These are phyloP conservation scores for Phytophthora pinifolia DNA, from an alignment of 352 stramenopile species.

Conservation along the genomic window DNA sequence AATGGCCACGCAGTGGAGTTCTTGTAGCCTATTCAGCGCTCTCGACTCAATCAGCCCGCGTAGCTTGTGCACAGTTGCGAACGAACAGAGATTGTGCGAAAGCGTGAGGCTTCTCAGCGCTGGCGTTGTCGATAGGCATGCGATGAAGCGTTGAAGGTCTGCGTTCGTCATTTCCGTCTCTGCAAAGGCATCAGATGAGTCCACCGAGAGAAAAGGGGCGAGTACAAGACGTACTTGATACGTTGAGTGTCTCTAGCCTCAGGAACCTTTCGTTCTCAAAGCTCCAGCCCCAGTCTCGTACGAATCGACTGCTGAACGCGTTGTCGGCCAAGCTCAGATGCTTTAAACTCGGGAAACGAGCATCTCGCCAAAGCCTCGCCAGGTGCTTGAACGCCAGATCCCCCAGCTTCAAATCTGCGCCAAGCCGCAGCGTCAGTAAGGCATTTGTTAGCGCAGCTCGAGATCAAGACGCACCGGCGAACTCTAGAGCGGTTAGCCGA, in stretches of 20 bases:
- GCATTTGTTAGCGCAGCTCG: too few relatives aligned
- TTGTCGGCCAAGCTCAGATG: constrained; percentile 39
- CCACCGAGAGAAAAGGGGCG: neutral
- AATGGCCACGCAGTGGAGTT: constrained; percentile 46
- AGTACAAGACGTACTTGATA: constrained; percentile 36
- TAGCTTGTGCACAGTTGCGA: constrained; percentile 35
- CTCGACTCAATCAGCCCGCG: constrained; percentile 23
- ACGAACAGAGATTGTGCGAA: constrained; percentile 48
- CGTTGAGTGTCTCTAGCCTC: constrained; percentile 34
- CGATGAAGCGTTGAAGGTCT: constrained; percentile 58
- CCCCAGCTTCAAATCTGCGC: constrained; percentile 36
- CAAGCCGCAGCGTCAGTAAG: too few relatives aligned
- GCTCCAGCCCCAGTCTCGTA: constrained; percentile 53
- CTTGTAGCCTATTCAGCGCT: constrained; percentile 18
- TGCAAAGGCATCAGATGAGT: constrained; percentile 1
- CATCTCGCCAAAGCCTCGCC: constrained; percentile 45
- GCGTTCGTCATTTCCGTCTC: constrained; percentile 49
- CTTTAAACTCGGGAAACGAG: constrained; percentile 39
- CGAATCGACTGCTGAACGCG: constrained; percentile 60
- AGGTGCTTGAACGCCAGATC: constrained; percentile 54
- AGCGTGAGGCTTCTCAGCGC: constrained; percentile 33
- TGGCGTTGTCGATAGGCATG: constrained; percentile 35
- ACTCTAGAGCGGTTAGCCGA: constrained; percentile 29
- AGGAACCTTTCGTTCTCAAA: constrained; percentile 52
- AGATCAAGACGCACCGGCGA: constrained; percentile 25